Base-by-base conservation (phyloP, 164 flowering plant genomes). In the Brasenia schreberi region DNA sequence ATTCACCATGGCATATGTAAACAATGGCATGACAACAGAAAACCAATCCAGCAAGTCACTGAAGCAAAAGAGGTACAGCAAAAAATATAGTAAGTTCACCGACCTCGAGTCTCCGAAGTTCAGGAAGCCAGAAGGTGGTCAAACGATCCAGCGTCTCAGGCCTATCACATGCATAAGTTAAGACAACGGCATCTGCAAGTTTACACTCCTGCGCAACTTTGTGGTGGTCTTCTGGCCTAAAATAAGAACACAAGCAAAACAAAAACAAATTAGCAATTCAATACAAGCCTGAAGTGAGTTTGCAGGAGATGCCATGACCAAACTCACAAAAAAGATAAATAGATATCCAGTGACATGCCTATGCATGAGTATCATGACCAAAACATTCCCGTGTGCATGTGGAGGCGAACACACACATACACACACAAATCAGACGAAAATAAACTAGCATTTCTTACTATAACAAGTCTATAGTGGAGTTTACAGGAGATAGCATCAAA, bases 141-240 rank as follows among this genome's bases (percentile, higher is more conserved):
- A 95, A 71, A 5, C 87, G 84, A 53, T 83, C 88, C 71, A 95
- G 85, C 4, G 96, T 88, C 6, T 72, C 74, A 58, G 87, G 88
- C 62, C 77, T 80, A 78, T 95, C 97, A 70, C 99, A 95, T 0
- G 97, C 96, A 73, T 95, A 95, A 42, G 99, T 92, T 44, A 95
- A 76, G 59, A 95, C 92, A 43, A 92, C 90, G 3, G 92, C 96
- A 84, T 95, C 97, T 49, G 99, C 99, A 33, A 77, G 77, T 73
- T 61, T 82, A 70, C 90, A 75, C 68, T 95, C 99, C 53, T 87
- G 89, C 3, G 83, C 82, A 42, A 90, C 77, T 70, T 77, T 87
- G 66, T 60, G 73, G 64, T 86, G 77, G 78, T 79, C 77, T 76
- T 94, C 96, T 67, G 72, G 67, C 39, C 97, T 94, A 68, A 65